Conservation (phyloP, 768 basidiomycete genomes). For the Serpula lacrymans region DNA sequence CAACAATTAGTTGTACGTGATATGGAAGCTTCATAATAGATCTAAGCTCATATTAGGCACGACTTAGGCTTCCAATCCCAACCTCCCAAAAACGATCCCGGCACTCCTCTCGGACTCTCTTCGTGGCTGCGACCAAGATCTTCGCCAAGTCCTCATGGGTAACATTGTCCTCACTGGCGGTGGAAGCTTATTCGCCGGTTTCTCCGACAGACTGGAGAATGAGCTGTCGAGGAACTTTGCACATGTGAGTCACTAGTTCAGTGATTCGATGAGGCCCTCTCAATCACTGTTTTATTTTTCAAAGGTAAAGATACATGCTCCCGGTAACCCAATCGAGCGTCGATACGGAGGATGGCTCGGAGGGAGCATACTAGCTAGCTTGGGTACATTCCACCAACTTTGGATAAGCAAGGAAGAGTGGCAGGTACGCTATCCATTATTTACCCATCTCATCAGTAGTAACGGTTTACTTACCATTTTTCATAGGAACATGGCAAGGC, state of each 20-base stretch:
- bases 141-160: conserved; percentile 84
- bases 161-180: conserved; percentile 98
- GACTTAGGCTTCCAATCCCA: conserved; percentile 50
- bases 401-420: conserved; percentile 95
- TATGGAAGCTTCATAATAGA: conserved; percentile 4
- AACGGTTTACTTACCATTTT: background rate
- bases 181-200: conserved; percentile 81
- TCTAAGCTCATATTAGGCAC: conserved; percentile 5
- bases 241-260: conserved; percentile 75
- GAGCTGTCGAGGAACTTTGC: conserved; percentile 76
- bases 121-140: conserved; percentile 84
- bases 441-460: conserved; percentile 4
- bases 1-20: conserved; percentile 47
- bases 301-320: conserved; percentile 88
- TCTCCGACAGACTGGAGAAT: conserved; percentile 74
- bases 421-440: conserved; percentile 53
- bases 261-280: background rate
- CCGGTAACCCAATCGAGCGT: conserved; percentile 87
- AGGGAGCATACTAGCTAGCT: conserved; percentile 88
- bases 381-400: conserved; percentile 97
- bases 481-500: conserved; percentile 75
- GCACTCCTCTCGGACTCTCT: conserved; percentile 75
- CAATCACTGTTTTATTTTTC: conserved; percentile 11
- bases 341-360: conserved; percentile 95
- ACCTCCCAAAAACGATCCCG: conserved; percentile 72